Evolutionary conservation across 768 basidiomycete species (phyloP).

Genomic region (Rhodocollybia butyracea): DNA sequence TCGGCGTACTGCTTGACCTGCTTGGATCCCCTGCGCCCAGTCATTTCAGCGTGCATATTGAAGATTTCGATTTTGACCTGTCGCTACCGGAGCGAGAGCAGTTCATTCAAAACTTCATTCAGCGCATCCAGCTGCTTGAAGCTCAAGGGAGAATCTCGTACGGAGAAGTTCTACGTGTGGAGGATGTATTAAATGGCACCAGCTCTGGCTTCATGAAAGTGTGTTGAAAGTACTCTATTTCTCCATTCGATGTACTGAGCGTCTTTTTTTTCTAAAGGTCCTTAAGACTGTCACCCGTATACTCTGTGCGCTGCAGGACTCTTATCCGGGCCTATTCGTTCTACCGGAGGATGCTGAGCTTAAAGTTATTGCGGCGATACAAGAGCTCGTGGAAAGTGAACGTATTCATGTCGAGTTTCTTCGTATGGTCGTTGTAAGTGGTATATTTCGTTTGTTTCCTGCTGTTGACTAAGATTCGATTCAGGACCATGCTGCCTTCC

Average conservation of each 20-base stretch:
- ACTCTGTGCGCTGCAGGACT: conserved; percentile 29
- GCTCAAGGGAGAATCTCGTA: conserved; percentile 28
- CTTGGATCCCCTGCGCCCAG: conserved; percentile 33
- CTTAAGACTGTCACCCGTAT: conserved; percentile 32
- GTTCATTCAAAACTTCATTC: conserved; percentile 32
- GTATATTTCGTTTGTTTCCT: not conserved
- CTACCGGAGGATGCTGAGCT: conserved; percentile 22
- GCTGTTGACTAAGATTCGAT: not conserved
- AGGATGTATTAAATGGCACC: conserved; percentile 31
- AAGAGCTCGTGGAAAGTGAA: conserved; percentile 32
- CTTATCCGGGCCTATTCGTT: conserved; percentile 33
- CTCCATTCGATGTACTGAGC: too few species aligned
- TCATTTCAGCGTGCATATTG: conserved; percentile 22
- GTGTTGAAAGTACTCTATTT: too few species aligned
- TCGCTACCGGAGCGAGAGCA: conserved; percentile 23
- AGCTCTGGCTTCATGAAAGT: conserved; percentile 33
- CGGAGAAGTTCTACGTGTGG: conserved; percentile 37
- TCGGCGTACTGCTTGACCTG: conserved; percentile 32
- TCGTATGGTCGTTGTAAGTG: conserved; percentile 26
- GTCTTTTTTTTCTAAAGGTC: conserved; percentile 20
- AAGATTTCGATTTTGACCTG: conserved; percentile 28
- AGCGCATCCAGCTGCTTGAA: conserved; percentile 31
- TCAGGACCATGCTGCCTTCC: conserved; percentile 29
- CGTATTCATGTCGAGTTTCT: conserved; percentile 25
- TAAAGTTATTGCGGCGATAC: conserved; percentile 22